phyloP scores from a whole-genome alignment of 2,329 filamentous ascomycete genomes.

The Penicillium crustosum region DNA sequence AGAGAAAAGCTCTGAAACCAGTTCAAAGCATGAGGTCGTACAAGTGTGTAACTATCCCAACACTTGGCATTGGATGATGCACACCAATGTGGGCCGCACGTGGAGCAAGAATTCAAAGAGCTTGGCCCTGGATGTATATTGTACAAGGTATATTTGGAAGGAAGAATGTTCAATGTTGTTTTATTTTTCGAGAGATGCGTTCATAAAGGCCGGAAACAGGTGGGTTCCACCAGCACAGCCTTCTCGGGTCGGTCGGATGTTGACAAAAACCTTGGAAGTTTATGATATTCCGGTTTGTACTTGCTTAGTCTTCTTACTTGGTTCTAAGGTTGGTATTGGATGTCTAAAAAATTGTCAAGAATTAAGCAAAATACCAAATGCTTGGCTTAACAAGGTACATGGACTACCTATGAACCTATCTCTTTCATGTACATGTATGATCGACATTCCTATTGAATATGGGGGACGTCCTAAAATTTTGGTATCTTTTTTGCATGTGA shows the following conservation, averaged over 20 bases:
- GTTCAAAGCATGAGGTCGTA: constrained; percentile 14
- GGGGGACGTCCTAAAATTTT: too few species aligned
- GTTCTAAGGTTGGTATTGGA: too few species aligned
- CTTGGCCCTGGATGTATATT: not conserved
- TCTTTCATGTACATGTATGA: too few species aligned
- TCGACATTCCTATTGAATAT: too few species aligned
- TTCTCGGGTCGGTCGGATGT: constrained; percentile 24
- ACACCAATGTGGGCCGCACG: not conserved
- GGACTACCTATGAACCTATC: too few species aligned
- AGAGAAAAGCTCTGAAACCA: not conserved
- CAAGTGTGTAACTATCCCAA: constrained; percentile 1
- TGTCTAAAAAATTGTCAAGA: too few species aligned
- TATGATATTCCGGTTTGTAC: not conserved
- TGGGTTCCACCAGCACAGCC: constrained; percentile 26
- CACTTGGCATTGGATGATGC: constrained; percentile 7
- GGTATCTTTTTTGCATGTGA: too few species aligned
- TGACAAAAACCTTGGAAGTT: not conserved
- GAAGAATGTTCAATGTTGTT: not conserved
- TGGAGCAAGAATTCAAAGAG: not conserved
- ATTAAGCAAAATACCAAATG: not conserved
- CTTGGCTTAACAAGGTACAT: not conserved
- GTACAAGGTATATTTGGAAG: not conserved
- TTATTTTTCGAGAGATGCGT: not conserved
- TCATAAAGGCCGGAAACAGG: constrained; percentile 7
- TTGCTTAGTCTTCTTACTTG: too few species aligned